Evolutionary conservation across 352 stramenopile genomes (phyloP), one percentile per base, ranked within the genome.

Genomic region (Ophiocytium majus): DNA sequence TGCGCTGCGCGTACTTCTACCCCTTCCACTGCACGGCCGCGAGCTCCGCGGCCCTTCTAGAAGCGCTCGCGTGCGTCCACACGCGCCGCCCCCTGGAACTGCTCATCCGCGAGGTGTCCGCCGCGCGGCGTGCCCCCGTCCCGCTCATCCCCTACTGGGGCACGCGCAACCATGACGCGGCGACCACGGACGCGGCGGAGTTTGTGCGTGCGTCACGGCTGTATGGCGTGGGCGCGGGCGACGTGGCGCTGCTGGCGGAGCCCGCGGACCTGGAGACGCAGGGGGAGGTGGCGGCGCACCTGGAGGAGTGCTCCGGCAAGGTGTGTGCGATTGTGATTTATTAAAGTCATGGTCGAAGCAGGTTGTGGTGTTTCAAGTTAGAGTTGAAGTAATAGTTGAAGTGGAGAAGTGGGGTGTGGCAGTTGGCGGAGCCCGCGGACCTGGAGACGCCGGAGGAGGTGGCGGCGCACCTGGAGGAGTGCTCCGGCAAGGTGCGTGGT

Each of bases 1-100:
- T 57, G 43, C 43, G 14, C 5, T 78, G 66, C 35, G 5, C 66
- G 35, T 5, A 5, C 5, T 17, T 17, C 35, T 78, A 43, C 35
- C 66, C 66, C 5, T 14, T 17, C 35, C 66, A 78, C 66, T 78
- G 66, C 66, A 78, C 66, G 5, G 66, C 66, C 5, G 32, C 66
- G 66, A 78, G 14, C 66, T 5, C 35, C 5, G 66, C 66, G 5
- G 66, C 66, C 5, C 66, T 78, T 5, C 66, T 78, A 14, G 66
- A 78, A 14, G 35, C 35, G 5, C 5, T 78, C 35, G 32, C 32
- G 35, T 78, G 66, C 35, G 14, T 17, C 5, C 66, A 43, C 35
- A 17, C 66, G 66, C 66, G 35, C 35, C 66, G 35, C 35, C 66
- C 66, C 5, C 35, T 78, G 5, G 66, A 78, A 14, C 66, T 78